These are phyloP conservation scores for Andalucia godoyi DNA, from an alignment of 78 protist genomes.

Conservation along the genomic window DNA sequence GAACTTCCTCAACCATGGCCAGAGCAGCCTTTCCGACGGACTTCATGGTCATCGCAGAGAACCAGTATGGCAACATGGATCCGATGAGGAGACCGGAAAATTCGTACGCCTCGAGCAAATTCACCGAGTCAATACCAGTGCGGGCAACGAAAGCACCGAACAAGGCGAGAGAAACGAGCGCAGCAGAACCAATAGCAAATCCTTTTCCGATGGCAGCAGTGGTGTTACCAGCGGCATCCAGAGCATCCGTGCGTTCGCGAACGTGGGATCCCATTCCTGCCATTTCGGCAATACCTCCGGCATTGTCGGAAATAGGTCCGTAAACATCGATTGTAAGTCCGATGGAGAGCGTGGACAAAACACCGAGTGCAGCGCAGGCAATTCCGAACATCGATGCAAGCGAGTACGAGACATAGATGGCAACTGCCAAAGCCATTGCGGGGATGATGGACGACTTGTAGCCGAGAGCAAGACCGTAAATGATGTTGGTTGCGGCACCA, in stretches of 20 bases:
- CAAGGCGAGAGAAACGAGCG: constrained; percentile 45
- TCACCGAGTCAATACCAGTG: not conserved
- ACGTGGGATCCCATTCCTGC: not conserved
- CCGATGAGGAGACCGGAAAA: constrained; percentile 36
- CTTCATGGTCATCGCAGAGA: constrained; percentile 50
- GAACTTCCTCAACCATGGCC: constrained; percentile 40
- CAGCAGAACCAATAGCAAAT: constrained; percentile 59
- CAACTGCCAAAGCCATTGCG: constrained; percentile 1
- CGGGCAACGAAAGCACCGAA: constrained; percentile 39
- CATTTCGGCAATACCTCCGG: constrained; percentile 67
- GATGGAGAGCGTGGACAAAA: constrained; percentile 42
- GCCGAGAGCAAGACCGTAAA: constrained; percentile 50
- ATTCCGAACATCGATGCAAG: constrained; percentile 33
- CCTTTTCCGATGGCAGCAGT: constrained; percentile 71
- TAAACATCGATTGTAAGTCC: constrained; percentile 52
- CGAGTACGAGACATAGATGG: constrained; percentile 3
- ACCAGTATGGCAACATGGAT: constrained; percentile 53
- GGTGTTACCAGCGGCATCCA: constrained; percentile 69
- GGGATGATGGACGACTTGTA: constrained; percentile 31
- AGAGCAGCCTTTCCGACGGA: constrained; percentile 48
- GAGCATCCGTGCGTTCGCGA: constrained; percentile 47
- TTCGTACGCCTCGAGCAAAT: constrained; percentile 8
- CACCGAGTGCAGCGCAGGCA: constrained; percentile 48
- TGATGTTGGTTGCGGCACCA: constrained; percentile 60
- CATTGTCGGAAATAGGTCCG: constrained; percentile 58